Conservation (phyloP, 179 eudicot species). For the Pouteria campechiana region DNA sequence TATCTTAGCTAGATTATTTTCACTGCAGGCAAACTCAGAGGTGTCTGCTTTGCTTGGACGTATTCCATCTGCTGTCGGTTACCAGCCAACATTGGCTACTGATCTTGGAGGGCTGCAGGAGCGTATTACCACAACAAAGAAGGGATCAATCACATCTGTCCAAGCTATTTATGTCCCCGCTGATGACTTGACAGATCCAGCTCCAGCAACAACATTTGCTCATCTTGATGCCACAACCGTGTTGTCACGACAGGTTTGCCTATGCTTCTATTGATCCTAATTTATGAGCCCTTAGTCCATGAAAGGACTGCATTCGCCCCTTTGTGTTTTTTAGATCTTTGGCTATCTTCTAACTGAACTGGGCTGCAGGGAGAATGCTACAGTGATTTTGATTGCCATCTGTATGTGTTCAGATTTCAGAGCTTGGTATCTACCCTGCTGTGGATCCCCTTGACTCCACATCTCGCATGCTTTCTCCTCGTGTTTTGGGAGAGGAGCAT, state of each 20-base stretch:
- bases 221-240: conserved; percentile 38
- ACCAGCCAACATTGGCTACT: conserved; percentile 31
- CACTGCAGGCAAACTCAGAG: conserved; percentile 61
- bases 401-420: conserved; percentile 40
- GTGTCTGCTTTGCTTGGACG: conserved; percentile 41
- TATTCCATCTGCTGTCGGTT: conserved; percentile 43
- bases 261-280: not conserved
- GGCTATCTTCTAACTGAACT: too few species aligned
- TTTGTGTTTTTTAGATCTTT: not conserved
- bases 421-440: conserved; percentile 47
- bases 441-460: conserved; percentile 39
- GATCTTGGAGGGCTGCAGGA: conserved; percentile 38
- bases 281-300: not conserved
- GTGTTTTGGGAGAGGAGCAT: conserved; percentile 31
- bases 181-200: conserved; percentile 41
- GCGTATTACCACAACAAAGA: conserved; percentile 27
- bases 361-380: too few species aligned
- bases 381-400: too few species aligned
- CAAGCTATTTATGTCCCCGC: conserved; percentile 42
- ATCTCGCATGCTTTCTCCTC: conserved; percentile 39
- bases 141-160: conserved; percentile 35
- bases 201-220: conserved; percentile 39
- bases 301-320: too few species aligned
- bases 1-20: not conserved
- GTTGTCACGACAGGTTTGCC: conserved; percentile 22